Base-by-base conservation (phyloP, 2,329 filamentous ascomycete genomes). In the Lecanosticta acicola region DNA sequence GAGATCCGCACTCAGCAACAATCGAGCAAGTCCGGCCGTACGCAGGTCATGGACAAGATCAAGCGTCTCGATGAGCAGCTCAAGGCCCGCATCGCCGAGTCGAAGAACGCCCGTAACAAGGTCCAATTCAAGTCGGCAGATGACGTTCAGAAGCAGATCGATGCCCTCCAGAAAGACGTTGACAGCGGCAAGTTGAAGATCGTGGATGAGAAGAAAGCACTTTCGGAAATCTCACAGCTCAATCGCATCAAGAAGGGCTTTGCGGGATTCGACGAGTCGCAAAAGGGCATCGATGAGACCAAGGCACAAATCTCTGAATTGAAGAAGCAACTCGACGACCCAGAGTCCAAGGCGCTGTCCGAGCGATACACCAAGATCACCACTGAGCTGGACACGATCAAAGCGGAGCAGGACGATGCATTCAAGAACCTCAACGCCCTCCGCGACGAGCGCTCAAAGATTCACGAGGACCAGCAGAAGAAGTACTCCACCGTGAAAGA, bases 151-250 rank as follows among this genome's bases (percentile, higher is more conserved):
- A 76, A 77, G 53, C 81, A 93, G 69, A 93, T 97, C 59, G 78
- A 80, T 49, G 76, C 76, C 42, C 81, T 96, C 43, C 87, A 95
- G 57, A 84, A 84, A 69, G 80, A 91, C 66, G 89, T 97, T 59
- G 87, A 94, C 67, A 79, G 82, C 29, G 91, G 91, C 55, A 85
- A 79, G 66, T 90, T 98, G 85, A 94, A 90, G 73, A 75, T 98
- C 41, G 93, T 97, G 9, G 93, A 98, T 60, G 93, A 97, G 80
- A 94, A 88, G 77, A 97, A 96, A 79, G 83, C 87, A 7, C 77
- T 97, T 16, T 73, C 79, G 41, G 88, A 96, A 61, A 84, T 95
- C 59, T 86, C 85, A 39, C 84, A 73, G 66, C 74, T 97, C 57
- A 84, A 85, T 69, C 94, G 94, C 76, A 79, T 85, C 63, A 87